Percentiles rank a stretch among this genome's conserved stretches.
Evolutionary conservation across 768 basidiomycete genomes (phyloP).

Genomic region (Suillus fuscotomentosus): DNA sequence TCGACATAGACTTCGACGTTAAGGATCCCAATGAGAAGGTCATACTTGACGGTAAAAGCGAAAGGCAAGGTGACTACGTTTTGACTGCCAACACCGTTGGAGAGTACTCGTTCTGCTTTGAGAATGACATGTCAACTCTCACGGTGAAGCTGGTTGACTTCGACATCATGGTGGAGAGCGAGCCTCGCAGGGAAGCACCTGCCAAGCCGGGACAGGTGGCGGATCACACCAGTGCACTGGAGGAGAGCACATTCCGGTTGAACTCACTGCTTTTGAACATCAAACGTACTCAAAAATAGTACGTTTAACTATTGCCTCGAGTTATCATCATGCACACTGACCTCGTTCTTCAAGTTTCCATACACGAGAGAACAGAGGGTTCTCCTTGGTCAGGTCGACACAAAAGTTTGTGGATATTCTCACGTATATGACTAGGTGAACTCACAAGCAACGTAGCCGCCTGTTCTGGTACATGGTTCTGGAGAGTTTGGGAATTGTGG

Average conservation of each 20-base stretch:
- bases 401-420: conserved; percentile 56
- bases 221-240: conserved; percentile 90
- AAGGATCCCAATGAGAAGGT: conserved; percentile 89
- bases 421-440: neutral
- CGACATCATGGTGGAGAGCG: conserved; percentile 98
- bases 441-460: conserved; percentile 46
- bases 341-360: conserved; percentile 64
- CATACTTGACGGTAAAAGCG: conserved; percentile 82
- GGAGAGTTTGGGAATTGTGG: conserved; percentile 74
- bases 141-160: conserved; percentile 94
- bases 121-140: conserved; percentile 94
- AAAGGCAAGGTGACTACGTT: conserved; percentile 96
- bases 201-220: conserved; percentile 85
- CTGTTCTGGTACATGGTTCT: conserved; percentile 93
- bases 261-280: conserved; percentile 86
- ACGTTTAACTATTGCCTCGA: conserved; percentile 30
- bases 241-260: conserved; percentile 93
- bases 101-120: conserved; percentile 96
- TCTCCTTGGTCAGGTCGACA: conserved; percentile 87
- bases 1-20: conserved; percentile 93
- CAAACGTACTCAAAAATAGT: conserved; percentile 94
- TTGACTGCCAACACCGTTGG: conserved; percentile 90
- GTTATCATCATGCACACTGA: conserved; percentile 6
- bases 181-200: conserved; percentile 86
- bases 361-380: conserved; percentile 92